A percentile compares a stretch with the other conserved stretches of the same genome.
Conservation (phyloP, 306 rosid species). For the Sechiopsis laciniata region DNA sequence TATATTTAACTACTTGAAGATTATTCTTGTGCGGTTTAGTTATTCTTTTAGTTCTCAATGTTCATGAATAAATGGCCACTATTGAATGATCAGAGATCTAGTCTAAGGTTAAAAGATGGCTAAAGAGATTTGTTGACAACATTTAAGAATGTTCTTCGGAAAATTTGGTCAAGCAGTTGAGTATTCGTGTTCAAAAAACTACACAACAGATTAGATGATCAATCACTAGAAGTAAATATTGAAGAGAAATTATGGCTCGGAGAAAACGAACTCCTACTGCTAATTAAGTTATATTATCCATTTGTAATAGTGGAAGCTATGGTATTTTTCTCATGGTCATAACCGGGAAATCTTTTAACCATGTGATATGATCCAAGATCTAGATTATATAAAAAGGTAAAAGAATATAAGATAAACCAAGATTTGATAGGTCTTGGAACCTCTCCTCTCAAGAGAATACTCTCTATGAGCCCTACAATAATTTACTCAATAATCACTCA, state of each 20-base stretch:
- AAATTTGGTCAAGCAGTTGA: constrained; percentile 6
- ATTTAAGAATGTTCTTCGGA: not conserved
- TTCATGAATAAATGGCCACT: not conserved
- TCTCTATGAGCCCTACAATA: no score
- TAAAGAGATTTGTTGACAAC: not conserved
- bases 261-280: not conserved
- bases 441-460: no score
- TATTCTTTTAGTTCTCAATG: not conserved
- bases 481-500: no score
- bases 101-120: not conserved
- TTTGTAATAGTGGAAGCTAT: not conserved
- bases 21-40: not conserved
- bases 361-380: no score
- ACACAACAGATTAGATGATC: not conserved
- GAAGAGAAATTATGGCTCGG: not conserved
- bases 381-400: no score
- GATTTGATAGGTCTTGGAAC: no score
- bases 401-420: no score
- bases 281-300: not conserved
- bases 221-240: not conserved
- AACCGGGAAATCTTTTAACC: not conserved
- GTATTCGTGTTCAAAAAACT: not conserved
- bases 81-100: not conserved
- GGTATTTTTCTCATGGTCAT: not conserved
- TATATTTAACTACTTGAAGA: not conserved